Base-by-base conservation (phyloP, 768 basidiomycete genomes). In the Tulasnella sp. region DNA sequence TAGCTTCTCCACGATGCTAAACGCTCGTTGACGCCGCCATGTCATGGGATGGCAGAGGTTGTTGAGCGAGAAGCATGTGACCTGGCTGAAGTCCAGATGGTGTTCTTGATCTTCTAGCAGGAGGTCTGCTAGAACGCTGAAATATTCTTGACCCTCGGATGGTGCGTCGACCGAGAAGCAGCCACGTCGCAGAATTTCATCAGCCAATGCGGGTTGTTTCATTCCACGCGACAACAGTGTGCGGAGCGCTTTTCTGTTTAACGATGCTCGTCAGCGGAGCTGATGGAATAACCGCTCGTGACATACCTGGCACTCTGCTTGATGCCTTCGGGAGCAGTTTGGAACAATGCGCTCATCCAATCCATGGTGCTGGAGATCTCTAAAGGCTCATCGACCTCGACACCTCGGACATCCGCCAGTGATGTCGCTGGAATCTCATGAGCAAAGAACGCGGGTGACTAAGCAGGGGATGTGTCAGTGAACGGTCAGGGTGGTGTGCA, bases 391-490 rank as follows among this genome's bases (percentile, higher is more conserved):
- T 59, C 58, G 9, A 50, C 23, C 15, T 59, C 58, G 9, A 34
- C 27, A 7, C 47, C 47, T 30, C 21, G 34, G 4, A 43, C 23
- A 56, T 19, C 27, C n/a, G 43, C 15, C 2, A 86, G 85, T 30
- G 88, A 87, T 44, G 69, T 74, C 0, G 80, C 80, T 3, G 78
- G 71, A 26, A 73, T 66, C 26, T 86, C 83, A 4, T 80, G 76
- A 24, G 82, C 80, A 63, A 82, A 86, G 67, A 86, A 86, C 1
- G 88, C 86, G 60, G 83, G 90, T 74, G 81, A 80, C 91, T 95
- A 67, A 19, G 59, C 10, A 21, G 24, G 42, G 44, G 27, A 10
- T 17, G n/a, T n/a, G n/a, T n/a, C n/a, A n/a, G n/a, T n/a, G n/a
- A n/a, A n/a, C n/a, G n/a, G n/a, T n/a, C n/a, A n/a, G n/a, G n/a